Conservation (phyloP, 2,329 filamentous ascomycete species). For the Fusarium sp. region DNA sequence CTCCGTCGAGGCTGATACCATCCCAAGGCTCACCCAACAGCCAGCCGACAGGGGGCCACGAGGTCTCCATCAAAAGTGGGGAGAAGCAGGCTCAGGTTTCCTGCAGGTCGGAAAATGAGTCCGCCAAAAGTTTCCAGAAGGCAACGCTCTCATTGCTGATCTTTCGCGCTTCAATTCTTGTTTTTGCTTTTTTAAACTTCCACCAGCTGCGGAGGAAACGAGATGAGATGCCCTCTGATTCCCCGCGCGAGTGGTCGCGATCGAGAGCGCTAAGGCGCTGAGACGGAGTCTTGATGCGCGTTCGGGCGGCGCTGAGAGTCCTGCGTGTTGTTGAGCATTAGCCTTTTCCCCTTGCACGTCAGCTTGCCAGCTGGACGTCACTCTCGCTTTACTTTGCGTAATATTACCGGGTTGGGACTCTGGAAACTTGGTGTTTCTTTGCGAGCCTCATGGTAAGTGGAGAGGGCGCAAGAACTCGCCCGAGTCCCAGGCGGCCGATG, state of each 20-base stretch:
- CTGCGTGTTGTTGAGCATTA: neutral
- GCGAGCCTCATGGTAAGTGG: conserved; percentile 11
- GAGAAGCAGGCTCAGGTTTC: neutral
- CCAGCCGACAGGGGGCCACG: conserved; percentile 8
- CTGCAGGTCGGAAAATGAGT: conserved; percentile 13
- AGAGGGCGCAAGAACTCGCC: conserved; percentile 22
- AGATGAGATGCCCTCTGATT: conserved; percentile 5
- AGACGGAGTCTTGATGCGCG: conserved; percentile 10
- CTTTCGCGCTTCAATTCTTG: conserved; percentile 6
- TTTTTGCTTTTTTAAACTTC: conserved; percentile 17
- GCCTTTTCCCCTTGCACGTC: conserved; percentile 8
- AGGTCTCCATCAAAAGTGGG: conserved; percentile 27
- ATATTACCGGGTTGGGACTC: neutral
- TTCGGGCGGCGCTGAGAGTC: neutral
- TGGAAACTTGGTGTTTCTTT: neutral
- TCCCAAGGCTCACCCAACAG: conserved; percentile 9
- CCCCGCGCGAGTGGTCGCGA: conserved; percentile 17
- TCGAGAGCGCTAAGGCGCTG: conserved; percentile 5
- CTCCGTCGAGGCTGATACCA: neutral
- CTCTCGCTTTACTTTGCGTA: conserved; percentile 5
- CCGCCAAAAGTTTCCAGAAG: conserved; percentile 32
- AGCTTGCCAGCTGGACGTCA: conserved; percentile 2
- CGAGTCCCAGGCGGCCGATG: conserved; percentile 19
- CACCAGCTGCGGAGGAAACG: conserved; percentile 7
- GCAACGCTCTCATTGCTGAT: conserved; percentile 9